Conservation (phyloP, 192 early-diverging fungal genomes). For the Mycoemilia scoparia region DNA sequence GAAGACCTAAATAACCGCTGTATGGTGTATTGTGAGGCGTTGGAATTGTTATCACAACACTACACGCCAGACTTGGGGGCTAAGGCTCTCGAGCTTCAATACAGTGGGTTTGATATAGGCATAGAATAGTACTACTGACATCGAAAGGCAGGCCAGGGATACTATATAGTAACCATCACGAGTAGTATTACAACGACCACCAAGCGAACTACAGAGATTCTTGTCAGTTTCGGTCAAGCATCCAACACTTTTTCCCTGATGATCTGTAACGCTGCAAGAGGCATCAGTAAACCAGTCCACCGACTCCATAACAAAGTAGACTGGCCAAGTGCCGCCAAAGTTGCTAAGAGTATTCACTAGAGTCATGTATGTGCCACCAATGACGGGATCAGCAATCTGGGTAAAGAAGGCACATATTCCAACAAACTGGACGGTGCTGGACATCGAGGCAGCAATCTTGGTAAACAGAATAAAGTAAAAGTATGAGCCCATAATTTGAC, state of each 20-base stretch:
- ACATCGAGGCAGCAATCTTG: constrained; percentile 71
- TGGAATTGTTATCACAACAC: too few relatives aligned
- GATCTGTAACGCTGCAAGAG: constrained; percentile 37
- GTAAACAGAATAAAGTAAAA: constrained; percentile 61
- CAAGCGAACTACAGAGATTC: constrained; percentile 34
- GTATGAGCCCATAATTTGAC: constrained; percentile 41
- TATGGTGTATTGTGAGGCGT: too few relatives aligned
- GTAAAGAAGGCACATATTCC: constrained; percentile 89
- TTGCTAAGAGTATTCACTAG: constrained; percentile 87
- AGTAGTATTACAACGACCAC: constrained; percentile 45
- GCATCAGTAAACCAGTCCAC: constrained; percentile 82
- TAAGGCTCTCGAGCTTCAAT: constrained; percentile 33
- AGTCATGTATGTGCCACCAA: constrained; percentile 82
- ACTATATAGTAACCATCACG: constrained; percentile 85
- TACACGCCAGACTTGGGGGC: constrained; percentile 24
- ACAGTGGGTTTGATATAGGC: constrained; percentile 42
- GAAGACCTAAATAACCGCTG: too few relatives aligned
- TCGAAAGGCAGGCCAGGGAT: constrained; percentile 43
- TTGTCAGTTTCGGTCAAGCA: constrained; percentile 49
- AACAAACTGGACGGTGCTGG: constrained; percentile 89
- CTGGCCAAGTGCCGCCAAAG: constrained; percentile 94
- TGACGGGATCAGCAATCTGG: constrained; percentile 83
- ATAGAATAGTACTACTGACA: constrained; percentile 41
- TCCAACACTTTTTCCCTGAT: constrained; percentile 5
- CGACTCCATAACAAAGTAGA: constrained; percentile 78